Conservation (phyloP, 805 yeast genomes). For the Candida saitoana region DNA sequence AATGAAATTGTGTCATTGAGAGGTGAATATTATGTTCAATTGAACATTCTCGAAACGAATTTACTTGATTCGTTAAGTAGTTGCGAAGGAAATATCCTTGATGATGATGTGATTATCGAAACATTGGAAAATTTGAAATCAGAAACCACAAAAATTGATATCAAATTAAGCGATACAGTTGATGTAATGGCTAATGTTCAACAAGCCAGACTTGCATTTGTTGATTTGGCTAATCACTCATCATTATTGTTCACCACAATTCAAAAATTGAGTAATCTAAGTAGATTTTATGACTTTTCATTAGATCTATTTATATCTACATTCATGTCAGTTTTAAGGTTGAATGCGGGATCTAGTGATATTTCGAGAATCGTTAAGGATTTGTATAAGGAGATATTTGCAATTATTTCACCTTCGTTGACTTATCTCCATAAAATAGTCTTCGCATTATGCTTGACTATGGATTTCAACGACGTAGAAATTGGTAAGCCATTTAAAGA, state of each 20-base stretch:
- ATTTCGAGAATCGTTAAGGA: conserved; percentile 21
- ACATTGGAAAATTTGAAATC: conserved; percentile 62
- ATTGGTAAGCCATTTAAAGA: conserved; percentile 20
- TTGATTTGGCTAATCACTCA: conserved; percentile 53
- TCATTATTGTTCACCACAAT: conserved; percentile 48
- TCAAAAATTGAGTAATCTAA: conserved; percentile 31
- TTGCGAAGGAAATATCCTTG: conserved; percentile 60
- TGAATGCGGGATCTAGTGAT: conserved; percentile 16
- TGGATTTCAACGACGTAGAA: conserved; percentile 21
- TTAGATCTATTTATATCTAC: conserved; percentile 28
- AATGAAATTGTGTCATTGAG: conserved; percentile 50
- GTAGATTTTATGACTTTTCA: conserved; percentile 57
- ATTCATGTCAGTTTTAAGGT: conserved; percentile 15
- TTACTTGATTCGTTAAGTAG: conserved; percentile 56
- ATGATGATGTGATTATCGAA: conserved; percentile 55
- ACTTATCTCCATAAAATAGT: conserved; percentile 40
- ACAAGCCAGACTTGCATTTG: conserved; percentile 41
- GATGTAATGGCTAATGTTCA: conserved; percentile 54
- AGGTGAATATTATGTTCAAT: conserved; percentile 52
- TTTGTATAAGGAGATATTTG: conserved; percentile 47
- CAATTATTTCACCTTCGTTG: conserved; percentile 45
- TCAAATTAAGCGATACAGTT: conserved; percentile 51
- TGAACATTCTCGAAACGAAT: conserved; percentile 54
- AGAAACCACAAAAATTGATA: conserved; percentile 53
- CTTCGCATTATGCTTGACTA: conserved; percentile 38